Base-by-base conservation (phyloP, 1,284 basidiomycete genomes). In the Apiotrichum laibachii region DNA sequence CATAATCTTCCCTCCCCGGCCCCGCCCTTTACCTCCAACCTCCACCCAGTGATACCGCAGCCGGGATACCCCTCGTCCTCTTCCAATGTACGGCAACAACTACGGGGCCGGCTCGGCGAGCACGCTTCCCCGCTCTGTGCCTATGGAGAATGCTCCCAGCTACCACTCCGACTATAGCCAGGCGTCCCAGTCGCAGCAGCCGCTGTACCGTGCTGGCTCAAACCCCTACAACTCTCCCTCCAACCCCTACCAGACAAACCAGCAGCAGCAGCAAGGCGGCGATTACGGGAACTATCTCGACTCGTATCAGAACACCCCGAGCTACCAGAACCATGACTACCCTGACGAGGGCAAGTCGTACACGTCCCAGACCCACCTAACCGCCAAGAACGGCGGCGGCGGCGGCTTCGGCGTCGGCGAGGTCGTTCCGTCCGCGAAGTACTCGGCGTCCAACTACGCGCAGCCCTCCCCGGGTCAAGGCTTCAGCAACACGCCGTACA, bases 291-390 rank as follows among this genome's bases (percentile, higher is more conserved):
- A 58, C 50, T 53, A 53, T n/a, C 8, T 53, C n/a, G 51, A 55
- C 46, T 21, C 34, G 11, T 53, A 40, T 39, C 40, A 31, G 3
- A 3, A 51, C 22, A n/a, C 35, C 26, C 21, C 43, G 11, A 44
- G 33, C 10, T 48, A 55, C 42, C 45, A 56, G 46, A 67, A 50
- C 43, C 50, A 61, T 37, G 71, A 72, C 58, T 71, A 62, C 48
- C 66, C 66, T 2, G 71, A 72, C 39, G 74, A 75, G 26, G 55
- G 34, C 58, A 76, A 72, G 49, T 73, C 72, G 16, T 74, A 60
- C 65, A 57, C 68, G 13, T 75, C 74, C 12, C 72, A 65, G 64
- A 53, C 59, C 5, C 56, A 61, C 34, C 54, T 61, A 18, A 60
- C 49, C 21, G 10, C 18, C n/a, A 49, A 26, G 5, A 21, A 37